Evolutionary conservation across 1,139 yeast species (phyloP), one percentile per base, ranked within the genome.

Genomic region (Hansenula anomala): DNA sequence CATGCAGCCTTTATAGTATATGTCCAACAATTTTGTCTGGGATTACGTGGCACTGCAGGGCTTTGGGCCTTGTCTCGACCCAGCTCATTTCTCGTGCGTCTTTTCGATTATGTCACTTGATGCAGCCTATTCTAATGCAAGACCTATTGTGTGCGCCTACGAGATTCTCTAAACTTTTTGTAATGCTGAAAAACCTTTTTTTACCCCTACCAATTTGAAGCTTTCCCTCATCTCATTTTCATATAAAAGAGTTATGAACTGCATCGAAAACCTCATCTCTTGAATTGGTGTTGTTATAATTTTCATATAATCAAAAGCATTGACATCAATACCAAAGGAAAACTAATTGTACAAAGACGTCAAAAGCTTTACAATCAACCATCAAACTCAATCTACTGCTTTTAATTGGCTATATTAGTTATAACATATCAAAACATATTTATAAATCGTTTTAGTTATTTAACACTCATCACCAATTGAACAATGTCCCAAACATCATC

Each of bases 171-270:
- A n/a, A 16, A 28, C 8, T n/a, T 28, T 28, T 14, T 11, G 7
- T 10, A 14, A 15, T 18, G n/a, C n/a, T n/a, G n/a, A n/a, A n/a
- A 13, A 18, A 11, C 11, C 20, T 19, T 29, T 19, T 30, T 14
- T n/a, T 17, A 27, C 29, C 29, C 29, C 29, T 27, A 27, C 29
- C 29, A 27, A 15, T 15, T 27, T 15, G 19, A 15, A 4, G 6
- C 18, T 30, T 30, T 20, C 24, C 23, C 16, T 30, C 32, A 30
- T 20, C 25, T 19, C 10, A 11, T 22, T 30, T 22, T 30, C 11
- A 11, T 30, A 30, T 30, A 22, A 22, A 30, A 30, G 16, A 22
- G 33, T 30, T 22, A 18, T 30, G 33, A 30, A 30, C 22, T 30
- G 33, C 33, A 30, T 30, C 33, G 22, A 30, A 6, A 6, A 6